phyloP scores from a whole-genome alignment of 2,329 filamentous ascomycete genomes.

The Aspergillus chevalieri region DNA sequence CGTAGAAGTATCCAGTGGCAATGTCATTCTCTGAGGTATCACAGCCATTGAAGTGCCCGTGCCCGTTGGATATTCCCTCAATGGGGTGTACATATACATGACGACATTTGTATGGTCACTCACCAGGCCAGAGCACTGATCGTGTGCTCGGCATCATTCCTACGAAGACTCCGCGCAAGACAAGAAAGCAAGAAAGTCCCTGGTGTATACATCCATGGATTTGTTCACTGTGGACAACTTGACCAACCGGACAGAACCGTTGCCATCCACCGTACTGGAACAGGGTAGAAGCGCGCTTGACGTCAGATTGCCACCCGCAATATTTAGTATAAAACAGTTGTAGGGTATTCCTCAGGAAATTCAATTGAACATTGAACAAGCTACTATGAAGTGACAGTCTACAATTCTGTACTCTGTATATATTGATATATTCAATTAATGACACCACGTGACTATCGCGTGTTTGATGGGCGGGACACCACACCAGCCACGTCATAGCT shows the following conservation, averaged over 20 bases:
- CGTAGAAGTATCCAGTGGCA: too few relatives aligned
- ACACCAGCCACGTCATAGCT: slow-evolving; percentile 3
- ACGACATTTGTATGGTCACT: too few relatives aligned
- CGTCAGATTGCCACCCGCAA: slow-evolving; percentile 18
- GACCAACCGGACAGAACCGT: neutral
- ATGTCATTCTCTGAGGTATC: too few relatives aligned
- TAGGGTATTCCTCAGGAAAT: neutral
- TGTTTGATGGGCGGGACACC: neutral
- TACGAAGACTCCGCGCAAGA: too few relatives aligned
- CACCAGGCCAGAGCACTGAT: too few relatives aligned
- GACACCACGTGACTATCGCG: neutral
- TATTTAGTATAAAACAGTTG: neutral
- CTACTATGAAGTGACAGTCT: neutral
- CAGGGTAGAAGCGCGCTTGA: slow-evolving; percentile 8
- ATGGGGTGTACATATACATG: too few relatives aligned
- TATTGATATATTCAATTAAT: slow-evolving; percentile 1
- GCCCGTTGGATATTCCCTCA: too few relatives aligned
- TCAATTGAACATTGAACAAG: too few relatives aligned
- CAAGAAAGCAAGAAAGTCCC: too few relatives aligned
- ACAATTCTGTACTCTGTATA: neutral
- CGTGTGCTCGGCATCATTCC: too few relatives aligned
- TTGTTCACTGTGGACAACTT: neutral
- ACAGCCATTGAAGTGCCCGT: too few relatives aligned
- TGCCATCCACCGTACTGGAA: neutral
- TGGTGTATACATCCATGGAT: neutral